phyloP scores from a whole-genome alignment of 768 basidiomycete genomes.

The Cantharellus anzutake region DNA sequence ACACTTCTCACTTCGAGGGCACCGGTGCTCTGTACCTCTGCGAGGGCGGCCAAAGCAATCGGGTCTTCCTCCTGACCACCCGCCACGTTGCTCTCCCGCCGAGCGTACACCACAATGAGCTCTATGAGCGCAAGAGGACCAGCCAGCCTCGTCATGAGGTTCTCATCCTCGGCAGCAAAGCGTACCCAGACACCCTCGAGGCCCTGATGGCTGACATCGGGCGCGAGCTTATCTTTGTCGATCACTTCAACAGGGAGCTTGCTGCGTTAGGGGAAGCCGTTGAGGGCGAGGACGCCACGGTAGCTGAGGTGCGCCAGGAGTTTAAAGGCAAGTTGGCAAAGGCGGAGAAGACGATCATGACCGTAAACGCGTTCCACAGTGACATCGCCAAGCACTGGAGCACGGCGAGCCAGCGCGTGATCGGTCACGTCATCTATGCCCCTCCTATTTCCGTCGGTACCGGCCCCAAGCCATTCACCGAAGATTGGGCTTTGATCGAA shows the following conservation, averaged over 20 bases:
- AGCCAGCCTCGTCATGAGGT: constrained; percentile 17
- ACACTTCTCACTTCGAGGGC: constrained; percentile 19
- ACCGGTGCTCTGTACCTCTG: constrained; percentile 21
- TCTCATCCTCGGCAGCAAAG: constrained; percentile 16
- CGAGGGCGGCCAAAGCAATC: constrained; percentile 12
- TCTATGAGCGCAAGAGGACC: constrained; percentile 7
- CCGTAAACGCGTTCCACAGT: constrained; percentile 8
- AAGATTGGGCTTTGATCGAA: neutral
- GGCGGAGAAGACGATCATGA: constrained; percentile 11
- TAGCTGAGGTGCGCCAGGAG: constrained; percentile 13
- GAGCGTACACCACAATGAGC: constrained; percentile 13
- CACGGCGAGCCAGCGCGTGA: neutral
- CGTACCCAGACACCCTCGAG: constrained; percentile 14
- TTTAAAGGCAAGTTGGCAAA: constrained; percentile 9
- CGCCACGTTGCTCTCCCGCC: constrained; percentile 22
- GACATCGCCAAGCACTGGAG: neutral
- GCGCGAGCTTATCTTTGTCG: constrained; percentile 10
- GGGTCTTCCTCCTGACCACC: constrained; percentile 17
- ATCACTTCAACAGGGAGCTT: constrained; percentile 11
- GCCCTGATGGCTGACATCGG: constrained; percentile 16
- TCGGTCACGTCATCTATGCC: neutral
- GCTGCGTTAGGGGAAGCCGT: constrained; percentile 10
- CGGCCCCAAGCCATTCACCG: neutral
- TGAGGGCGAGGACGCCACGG: constrained; percentile 9
- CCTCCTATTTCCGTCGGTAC: neutral